phyloP scores from a whole-genome alignment of 208 protist genomes.

The Angomonas deanei region DNA sequence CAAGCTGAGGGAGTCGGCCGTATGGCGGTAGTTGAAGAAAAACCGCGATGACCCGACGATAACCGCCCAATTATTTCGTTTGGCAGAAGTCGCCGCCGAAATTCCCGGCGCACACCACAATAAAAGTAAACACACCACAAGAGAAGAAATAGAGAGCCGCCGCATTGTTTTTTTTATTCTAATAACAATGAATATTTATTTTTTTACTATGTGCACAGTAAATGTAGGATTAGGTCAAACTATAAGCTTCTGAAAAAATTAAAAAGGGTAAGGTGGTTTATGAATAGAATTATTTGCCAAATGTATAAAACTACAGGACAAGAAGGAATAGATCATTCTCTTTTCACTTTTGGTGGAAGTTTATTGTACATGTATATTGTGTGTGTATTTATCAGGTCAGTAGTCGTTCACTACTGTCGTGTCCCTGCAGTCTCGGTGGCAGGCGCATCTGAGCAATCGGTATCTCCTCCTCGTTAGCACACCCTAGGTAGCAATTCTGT shows the following conservation, averaged over 20 bases:
- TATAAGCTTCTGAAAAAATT: too few species aligned
- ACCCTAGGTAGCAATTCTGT: conserved; percentile 53
- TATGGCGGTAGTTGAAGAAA: conserved; percentile 98
- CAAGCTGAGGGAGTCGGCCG: conserved; percentile 94
- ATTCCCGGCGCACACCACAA: neutral
- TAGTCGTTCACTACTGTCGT: conserved; percentile 65
- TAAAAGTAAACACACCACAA: conserved; percentile 5
- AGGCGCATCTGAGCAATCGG: conserved; percentile 78
- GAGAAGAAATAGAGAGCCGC: neutral
- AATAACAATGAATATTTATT: neutral
- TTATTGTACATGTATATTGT: too few species aligned
- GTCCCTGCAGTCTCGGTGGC: conserved; percentile 70
- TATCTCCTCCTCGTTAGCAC: conserved; percentile 82
- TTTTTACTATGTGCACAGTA: too few species aligned
- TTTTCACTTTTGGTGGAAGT: too few species aligned
- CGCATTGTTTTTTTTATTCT: neutral
- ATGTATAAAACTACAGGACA: neutral
- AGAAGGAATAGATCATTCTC: neutral
- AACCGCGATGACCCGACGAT: conserved; percentile 94
- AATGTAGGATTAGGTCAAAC: too few species aligned
- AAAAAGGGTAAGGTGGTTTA: too few species aligned
- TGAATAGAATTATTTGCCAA: too few species aligned
- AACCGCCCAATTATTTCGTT: conserved; percentile 87
- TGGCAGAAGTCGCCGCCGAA: neutral
- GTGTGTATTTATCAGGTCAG: conserved; percentile 24